Evolutionary conservation across 192 early-diverging fungal genomes (phyloP).

Genomic region (Chytriomyces hyalinus): DNA sequence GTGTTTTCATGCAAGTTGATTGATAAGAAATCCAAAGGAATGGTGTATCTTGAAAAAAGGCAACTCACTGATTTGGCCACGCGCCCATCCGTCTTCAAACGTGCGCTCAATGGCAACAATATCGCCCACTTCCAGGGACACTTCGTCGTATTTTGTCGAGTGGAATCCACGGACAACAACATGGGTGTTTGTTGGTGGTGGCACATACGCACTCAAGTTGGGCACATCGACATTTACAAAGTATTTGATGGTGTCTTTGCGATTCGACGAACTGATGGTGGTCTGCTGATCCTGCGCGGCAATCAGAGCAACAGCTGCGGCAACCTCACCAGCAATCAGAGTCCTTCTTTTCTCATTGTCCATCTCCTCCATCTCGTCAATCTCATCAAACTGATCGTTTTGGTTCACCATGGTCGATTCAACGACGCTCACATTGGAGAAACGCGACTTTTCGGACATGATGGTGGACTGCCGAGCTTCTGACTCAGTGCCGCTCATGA

Average conservation of each 20-base stretch:
- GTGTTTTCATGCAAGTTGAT: constrained; percentile 16
- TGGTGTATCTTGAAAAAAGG: neutral
- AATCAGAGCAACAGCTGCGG: constrained; percentile 35
- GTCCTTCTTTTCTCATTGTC: constrained; percentile 38
- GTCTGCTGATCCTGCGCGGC: constrained; percentile 12
- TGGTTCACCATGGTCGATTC: neutral
- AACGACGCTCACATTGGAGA: neutral
- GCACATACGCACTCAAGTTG: constrained; percentile 50
- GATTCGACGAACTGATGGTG: neutral
- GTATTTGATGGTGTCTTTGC: constrained; percentile 2
- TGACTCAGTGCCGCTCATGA: neutral
- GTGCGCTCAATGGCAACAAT: constrained; percentile 60
- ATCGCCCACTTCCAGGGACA: constrained; percentile 56
- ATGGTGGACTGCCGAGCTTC: neutral
- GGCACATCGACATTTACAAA: constrained; percentile 48
- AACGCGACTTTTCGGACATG: constrained; percentile 5
- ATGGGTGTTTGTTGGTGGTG: constrained; percentile 58
- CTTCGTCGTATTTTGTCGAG: constrained; percentile 48
- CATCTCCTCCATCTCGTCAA: constrained; percentile 40
- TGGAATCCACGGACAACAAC: constrained; percentile 48
- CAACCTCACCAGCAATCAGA: constrained; percentile 40
- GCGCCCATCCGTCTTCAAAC: constrained; percentile 60
- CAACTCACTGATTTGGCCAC: constrained; percentile 48
- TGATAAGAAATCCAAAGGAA: neutral
- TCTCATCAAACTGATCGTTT: constrained; percentile 29